Base-by-base conservation (phyloP, 2,329 filamentous ascomycete genomes). In the Didymella glomerata region DNA sequence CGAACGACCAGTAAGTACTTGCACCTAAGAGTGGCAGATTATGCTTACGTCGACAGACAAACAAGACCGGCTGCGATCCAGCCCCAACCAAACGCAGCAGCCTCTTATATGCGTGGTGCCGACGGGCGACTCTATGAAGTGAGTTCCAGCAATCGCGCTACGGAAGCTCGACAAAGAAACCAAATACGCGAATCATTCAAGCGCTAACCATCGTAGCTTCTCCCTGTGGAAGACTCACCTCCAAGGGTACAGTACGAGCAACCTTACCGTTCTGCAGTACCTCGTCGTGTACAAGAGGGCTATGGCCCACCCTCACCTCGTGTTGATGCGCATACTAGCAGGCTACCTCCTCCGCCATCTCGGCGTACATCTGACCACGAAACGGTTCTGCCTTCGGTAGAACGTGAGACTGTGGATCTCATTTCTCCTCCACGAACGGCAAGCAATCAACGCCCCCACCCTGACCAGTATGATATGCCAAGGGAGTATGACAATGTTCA, bases 71-170 rank as follows among this genome's bases (percentile, higher is more conserved):
- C 54, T 16, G 53, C 49, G 36, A 32, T 54, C 51, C 61, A 61
- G 36, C 49, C 65, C 45, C 51, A 51, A 36, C 16, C 50, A 22
- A 64, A 56, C 54, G 59, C 32, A 50, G 49, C 63, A 49, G 63
- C 53, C 32, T 65, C 67, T 14, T 51, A 69, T 3, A 57, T 71
- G 61, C 65, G 66, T 25, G 69, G 68, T 59, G 67, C 68, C 45
- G 60, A 74, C 30, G 74, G 74, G 44, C 68, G 60, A 52, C 34
- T 76, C 34, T 76, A 71, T 48, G 69, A 73, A 69, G 74, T 76
- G 71, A 76, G 74, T 76, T 38, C 48, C 49, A 44, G 47, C 22
- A 54, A 57, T 60, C 56, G 64, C 48, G 54, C 58, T 57, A 51
- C 41, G 49, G 47, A 32, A 61, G 58, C 62, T 50, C 61, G 55